Percentiles rank a stretch among this genome's conserved stretches.
Evolutionary conservation across 805 yeast genomes (phyloP).

Genomic region (Lipomyces sp.): DNA sequence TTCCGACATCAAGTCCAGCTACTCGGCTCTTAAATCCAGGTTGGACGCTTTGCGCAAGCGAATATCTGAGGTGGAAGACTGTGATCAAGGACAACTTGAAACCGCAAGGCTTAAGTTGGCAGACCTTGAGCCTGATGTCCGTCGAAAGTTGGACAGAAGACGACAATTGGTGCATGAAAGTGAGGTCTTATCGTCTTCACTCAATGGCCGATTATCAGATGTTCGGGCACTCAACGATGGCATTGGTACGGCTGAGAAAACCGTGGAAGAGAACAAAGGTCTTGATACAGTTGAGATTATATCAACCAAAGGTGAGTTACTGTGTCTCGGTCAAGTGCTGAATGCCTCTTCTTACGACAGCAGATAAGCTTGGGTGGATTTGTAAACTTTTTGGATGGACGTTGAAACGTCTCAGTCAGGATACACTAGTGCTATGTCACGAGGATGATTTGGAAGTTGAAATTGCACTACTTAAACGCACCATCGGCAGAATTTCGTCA

Average conservation of each 20-base stretch:
- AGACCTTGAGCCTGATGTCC: slow-evolving; percentile 22
- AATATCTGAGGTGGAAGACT: slow-evolving; percentile 24
- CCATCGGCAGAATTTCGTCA: background rate
- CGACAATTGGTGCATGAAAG: slow-evolving; percentile 9
- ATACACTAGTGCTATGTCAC: slow-evolving; percentile 10
- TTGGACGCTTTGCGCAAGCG: slow-evolving; percentile 34
- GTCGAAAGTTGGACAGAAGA: slow-evolving; percentile 2
- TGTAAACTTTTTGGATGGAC: slow-evolving; percentile 27
- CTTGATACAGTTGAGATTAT: slow-evolving; percentile 37
- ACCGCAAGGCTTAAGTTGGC: slow-evolving; percentile 31
- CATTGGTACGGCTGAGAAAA: slow-evolving; percentile 38
- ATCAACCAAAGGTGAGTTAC: slow-evolving; percentile 17
- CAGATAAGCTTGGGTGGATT: slow-evolving; percentile 15
- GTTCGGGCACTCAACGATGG: slow-evolving; percentile 27
- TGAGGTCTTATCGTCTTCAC: slow-evolving; percentile 11
- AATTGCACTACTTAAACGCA: background rate
- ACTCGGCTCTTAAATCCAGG: slow-evolving; percentile 31
- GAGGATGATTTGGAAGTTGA: slow-evolving; percentile 13
- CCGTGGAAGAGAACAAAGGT: slow-evolving; percentile 32
- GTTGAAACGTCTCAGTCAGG: slow-evolving; percentile 2
- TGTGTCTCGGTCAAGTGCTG: background rate
- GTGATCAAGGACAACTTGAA: slow-evolving; percentile 35
- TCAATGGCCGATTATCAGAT: slow-evolving; percentile 26
- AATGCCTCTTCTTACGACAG: background rate
- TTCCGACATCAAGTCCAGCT: slow-evolving; percentile 27